Conservation (phyloP, 441 rosid genomes). For the Arabidopsis hybrid region DNA sequence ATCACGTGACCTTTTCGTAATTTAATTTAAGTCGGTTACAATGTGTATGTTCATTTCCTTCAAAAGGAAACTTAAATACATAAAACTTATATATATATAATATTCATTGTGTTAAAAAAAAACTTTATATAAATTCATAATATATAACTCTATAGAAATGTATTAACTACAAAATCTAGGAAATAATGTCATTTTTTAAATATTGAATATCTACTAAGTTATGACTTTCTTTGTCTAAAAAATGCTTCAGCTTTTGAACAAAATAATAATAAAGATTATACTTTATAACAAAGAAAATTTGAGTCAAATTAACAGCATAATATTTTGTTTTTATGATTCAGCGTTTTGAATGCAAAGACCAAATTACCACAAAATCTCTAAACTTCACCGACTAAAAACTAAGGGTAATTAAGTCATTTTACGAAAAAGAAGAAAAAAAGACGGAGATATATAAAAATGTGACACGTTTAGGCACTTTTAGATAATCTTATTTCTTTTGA, state of each 20-base stretch:
- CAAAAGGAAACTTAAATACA: neutral
- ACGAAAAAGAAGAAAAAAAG: neutral
- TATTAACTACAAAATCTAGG: neutral
- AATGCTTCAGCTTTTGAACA: neutral
- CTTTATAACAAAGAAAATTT: neutral
- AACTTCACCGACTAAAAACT: neutral
- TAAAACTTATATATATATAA: neutral
- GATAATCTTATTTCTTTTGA: too few species aligned
- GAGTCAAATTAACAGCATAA: too few species aligned
- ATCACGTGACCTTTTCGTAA: slow-evolving; percentile 13
- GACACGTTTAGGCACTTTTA: too few species aligned
- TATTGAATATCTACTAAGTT: neutral
- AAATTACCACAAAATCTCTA: neutral
- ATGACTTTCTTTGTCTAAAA: neutral
- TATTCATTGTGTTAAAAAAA: too few species aligned
- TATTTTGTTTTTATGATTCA: neutral
- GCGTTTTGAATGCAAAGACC: neutral
- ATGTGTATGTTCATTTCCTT: neutral
- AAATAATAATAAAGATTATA: too few species aligned
- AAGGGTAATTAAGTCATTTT: neutral
- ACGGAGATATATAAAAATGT: neutral
- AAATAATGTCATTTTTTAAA: neutral
- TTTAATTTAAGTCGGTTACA: neutral
- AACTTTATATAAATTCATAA: too few species aligned
- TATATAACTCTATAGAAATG: neutral